A percentile compares a stretch with the other conserved stretches of the same genome.
Conservation (phyloP, 257 asterid species). For the Apocynum venetum region DNA sequence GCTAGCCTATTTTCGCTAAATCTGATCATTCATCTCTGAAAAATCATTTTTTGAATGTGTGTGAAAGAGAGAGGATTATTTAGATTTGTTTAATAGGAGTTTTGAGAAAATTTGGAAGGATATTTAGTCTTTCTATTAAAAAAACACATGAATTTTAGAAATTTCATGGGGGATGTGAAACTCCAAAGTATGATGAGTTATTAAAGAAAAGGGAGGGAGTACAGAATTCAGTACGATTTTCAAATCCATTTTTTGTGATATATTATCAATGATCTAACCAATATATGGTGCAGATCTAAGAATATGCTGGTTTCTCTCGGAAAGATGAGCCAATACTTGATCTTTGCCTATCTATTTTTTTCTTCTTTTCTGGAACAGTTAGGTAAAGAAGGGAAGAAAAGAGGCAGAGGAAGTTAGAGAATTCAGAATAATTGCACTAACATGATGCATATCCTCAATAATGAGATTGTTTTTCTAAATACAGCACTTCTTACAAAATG, state of each 20-base stretch:
- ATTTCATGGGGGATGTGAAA: too few relatives aligned
- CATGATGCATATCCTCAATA: not conserved
- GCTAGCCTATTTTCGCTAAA: not conserved
- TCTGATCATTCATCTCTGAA: not conserved
- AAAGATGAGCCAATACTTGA: not conserved
- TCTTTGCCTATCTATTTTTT: slow-evolving; percentile 2
- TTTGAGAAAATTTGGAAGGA: not conserved
- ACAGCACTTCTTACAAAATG: not conserved
- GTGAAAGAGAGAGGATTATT: not conserved
- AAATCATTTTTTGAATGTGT: not conserved
- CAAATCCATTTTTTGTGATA: not conserved
- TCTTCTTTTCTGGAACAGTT: not conserved
- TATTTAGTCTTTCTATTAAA: too few relatives aligned
- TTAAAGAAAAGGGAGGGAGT: not conserved
- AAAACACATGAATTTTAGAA: too few relatives aligned
- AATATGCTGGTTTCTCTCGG: not conserved
- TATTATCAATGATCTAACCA: not conserved
- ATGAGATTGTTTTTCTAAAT: not conserved
- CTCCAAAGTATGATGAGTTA: too few relatives aligned
- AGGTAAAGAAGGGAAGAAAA: not conserved
- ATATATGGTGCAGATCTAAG: not conserved
- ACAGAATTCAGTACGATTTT: not conserved
- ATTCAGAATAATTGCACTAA: not conserved
- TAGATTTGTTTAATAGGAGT: not conserved
- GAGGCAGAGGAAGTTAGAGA: not conserved